Percentiles rank a stretch among this genome's conserved stretches.
Conservation (phyloP, 2,329 filamentous ascomycete genomes). For the Diplodia mutila region DNA sequence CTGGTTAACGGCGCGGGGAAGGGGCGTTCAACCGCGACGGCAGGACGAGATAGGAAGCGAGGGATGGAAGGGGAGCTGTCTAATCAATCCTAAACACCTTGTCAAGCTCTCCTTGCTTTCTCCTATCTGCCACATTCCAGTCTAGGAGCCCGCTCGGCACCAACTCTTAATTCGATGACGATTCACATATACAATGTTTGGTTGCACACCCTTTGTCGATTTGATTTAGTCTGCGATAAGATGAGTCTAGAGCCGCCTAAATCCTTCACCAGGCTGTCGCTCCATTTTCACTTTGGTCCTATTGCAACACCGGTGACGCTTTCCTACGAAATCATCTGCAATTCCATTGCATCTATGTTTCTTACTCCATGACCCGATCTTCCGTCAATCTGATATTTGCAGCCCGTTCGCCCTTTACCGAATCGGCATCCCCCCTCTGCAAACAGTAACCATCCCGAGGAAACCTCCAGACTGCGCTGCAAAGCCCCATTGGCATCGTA, state of each 20-base stretch:
- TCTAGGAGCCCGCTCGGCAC: too few species aligned
- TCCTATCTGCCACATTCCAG: neutral
- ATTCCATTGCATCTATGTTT: neutral
- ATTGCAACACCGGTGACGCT: neutral
- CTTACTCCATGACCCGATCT: neutral
- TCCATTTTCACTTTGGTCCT: neutral
- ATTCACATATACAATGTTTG: too few species aligned
- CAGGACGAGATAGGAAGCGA: neutral
- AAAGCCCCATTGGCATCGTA: too few species aligned
- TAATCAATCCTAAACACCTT: too few species aligned
- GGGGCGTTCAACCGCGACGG: neutral
- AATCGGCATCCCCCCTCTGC: neutral
- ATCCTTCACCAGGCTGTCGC: too few species aligned
- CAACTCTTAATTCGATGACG: too few species aligned
- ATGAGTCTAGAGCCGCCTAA: neutral
- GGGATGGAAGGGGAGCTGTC: neutral
- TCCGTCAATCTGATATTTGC: neutral
- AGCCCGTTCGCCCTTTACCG: neutral
- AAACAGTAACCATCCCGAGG: too few species aligned
- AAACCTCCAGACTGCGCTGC: too few species aligned
- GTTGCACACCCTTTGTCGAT: too few species aligned
- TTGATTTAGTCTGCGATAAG: neutral
- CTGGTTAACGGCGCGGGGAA: neutral
- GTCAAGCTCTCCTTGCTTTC: neutral
- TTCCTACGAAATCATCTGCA: neutral